phyloP scores from a whole-genome alignment of 2,329 filamentous ascomycete species.

The Cercospora beticola region DNA sequence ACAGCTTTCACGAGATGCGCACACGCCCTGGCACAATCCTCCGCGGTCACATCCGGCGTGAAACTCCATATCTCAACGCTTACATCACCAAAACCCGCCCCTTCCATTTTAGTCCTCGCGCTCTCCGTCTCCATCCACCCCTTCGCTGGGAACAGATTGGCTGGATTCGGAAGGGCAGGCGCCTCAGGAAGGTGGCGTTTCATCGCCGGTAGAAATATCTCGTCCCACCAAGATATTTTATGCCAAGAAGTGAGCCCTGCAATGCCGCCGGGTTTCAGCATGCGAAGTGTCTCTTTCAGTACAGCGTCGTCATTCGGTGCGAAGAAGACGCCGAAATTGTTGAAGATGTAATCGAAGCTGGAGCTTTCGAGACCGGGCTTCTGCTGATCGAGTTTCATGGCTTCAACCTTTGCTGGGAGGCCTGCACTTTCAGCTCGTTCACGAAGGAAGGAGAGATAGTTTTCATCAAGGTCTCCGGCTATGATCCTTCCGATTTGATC shows the following conservation, averaged over 20 bases:
- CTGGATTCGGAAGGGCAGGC: not conserved
- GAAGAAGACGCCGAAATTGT: conserved; percentile 6
- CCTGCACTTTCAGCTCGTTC: not conserved
- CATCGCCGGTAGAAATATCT: not conserved
- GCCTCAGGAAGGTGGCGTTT: not conserved
- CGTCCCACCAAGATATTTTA: conserved; percentile 2
- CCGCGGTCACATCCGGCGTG: not conserved
- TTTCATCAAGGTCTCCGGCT: conserved; percentile 3
- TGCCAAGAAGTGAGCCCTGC: not conserved
- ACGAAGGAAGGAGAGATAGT: conserved; percentile 1
- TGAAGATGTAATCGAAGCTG: conserved; percentile 7
- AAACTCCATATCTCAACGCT: not conserved
- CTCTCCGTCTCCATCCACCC: not conserved
- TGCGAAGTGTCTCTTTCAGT: not conserved
- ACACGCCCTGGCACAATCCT: not conserved
- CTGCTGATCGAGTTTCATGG: not conserved
- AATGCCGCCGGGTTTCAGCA: not conserved
- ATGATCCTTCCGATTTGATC: not conserved
- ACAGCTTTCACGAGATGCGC: conserved; percentile 5
- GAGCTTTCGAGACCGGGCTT: not conserved
- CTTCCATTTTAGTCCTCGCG: not conserved
- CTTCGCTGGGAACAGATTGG: not conserved
- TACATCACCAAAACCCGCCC: not conserved
- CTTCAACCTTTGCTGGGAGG: not conserved
- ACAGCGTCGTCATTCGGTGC: not conserved